A percentile compares a stretch with the other conserved stretches of the same genome.
phyloP scores from a whole-genome alignment of 2,329 filamentous ascomycete genomes.

The Coniella vitis region DNA sequence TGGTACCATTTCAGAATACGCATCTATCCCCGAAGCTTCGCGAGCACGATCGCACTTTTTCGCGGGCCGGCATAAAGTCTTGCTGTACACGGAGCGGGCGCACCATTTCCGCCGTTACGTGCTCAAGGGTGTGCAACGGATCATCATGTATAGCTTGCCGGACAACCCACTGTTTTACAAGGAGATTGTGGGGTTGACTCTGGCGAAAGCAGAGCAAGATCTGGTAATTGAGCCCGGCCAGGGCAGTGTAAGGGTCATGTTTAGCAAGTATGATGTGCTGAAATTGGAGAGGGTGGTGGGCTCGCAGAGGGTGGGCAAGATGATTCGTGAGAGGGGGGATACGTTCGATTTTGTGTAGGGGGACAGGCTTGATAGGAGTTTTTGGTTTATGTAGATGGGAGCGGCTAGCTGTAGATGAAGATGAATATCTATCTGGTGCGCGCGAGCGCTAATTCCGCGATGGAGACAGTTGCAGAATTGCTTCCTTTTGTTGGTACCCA shows the following conservation, averaged over 20 bases:
- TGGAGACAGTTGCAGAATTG: background rate
- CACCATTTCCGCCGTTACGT: conserved; percentile 92
- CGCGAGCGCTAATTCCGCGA: too few relatives aligned
- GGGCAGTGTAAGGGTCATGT: conserved; percentile 57
- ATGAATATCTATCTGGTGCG: background rate
- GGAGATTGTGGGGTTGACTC: conserved; percentile 64
- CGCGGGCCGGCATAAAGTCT: conserved; percentile 69
- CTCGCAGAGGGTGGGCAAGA: conserved; percentile 69
- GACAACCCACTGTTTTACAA: conserved; percentile 80
- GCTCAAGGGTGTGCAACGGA: conserved; percentile 70
- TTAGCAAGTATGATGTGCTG: conserved; percentile 84
- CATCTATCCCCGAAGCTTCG: conserved; percentile 68
- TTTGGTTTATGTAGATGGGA: background rate
- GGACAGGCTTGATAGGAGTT: conserved; percentile 15
- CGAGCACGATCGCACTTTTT: conserved; percentile 84
- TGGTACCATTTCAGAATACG: conserved; percentile 84
- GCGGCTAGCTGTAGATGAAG: background rate
- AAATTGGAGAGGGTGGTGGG: conserved; percentile 86
- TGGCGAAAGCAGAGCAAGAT: conserved; percentile 53
- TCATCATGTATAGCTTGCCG: conserved; percentile 87
- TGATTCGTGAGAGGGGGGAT: conserved; percentile 79
- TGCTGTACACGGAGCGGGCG: conserved; percentile 91
- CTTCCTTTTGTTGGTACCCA: background rate
- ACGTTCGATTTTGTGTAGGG: conserved; percentile 93
- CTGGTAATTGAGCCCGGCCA: conserved; percentile 48